Evolutionary conservation across 2,329 filamentous ascomycete species (phyloP).

Genomic region (Pseudopithomyces maydicus): DNA sequence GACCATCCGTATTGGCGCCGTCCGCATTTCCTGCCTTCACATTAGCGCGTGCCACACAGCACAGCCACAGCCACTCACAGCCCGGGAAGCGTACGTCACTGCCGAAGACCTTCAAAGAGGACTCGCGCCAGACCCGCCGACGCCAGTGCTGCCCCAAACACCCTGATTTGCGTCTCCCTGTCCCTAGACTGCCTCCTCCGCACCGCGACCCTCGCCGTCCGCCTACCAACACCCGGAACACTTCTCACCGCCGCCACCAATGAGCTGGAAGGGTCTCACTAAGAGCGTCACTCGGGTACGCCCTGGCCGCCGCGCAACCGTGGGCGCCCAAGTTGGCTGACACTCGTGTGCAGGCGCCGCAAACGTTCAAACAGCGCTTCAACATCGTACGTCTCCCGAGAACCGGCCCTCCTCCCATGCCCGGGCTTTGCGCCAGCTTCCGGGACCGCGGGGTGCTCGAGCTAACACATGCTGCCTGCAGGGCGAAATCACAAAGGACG

Average conservation of each 20-base stretch:
- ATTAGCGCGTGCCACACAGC: conserved; percentile 20
- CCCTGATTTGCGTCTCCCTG: conserved; percentile 10
- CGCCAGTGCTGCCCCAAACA: conserved; percentile 10
- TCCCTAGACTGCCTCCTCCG: conserved; percentile 1
- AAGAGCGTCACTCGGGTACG: conserved; percentile 86
- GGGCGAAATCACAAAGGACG: conserved; percentile 93
- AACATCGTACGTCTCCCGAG: conserved; percentile 66
- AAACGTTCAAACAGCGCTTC: conserved; percentile 89
- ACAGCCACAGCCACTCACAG: conserved; percentile 25
- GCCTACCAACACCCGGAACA: conserved; percentile 12
- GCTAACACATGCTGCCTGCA: conserved; percentile 33
- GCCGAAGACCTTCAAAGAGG: conserved; percentile 21
- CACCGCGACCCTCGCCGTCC: conserved; percentile 6
- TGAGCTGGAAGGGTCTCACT: conserved; percentile 97
- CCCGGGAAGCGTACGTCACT: conserved; percentile 28
- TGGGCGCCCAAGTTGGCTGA: conserved; percentile 29
- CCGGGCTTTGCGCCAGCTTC: conserved; percentile 21
- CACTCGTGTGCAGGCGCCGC: conserved; percentile 68
- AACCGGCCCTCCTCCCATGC: neutral
- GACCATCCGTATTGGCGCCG: conserved; percentile 2
- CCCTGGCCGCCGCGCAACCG: conserved; percentile 13
- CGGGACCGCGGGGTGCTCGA: conserved; percentile 17
- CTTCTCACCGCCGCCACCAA: conserved; percentile 48
- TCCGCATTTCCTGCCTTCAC: neutral
- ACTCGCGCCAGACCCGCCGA: conserved; percentile 13